Conservation (phyloP, 139 green algal genomes). For the Micractinium sp. region DNA sequence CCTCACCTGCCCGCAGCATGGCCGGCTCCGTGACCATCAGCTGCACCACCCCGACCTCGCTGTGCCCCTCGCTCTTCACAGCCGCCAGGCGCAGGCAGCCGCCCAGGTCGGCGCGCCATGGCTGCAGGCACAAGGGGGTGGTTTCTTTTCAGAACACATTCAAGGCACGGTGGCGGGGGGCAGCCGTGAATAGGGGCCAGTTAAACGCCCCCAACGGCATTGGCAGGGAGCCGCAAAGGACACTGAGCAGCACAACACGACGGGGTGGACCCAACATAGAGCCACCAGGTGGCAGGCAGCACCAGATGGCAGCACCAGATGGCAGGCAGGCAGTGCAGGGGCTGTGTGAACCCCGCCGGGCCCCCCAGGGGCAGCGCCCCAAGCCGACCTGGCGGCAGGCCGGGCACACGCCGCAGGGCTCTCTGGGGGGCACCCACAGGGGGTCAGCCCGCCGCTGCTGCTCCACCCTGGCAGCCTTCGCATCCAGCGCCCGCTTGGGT, state of each 20-base stretch:
- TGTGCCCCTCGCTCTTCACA: not conserved
- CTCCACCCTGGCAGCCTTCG: not conserved
- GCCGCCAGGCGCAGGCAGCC: conserved; percentile 5
- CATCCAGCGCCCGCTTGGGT: not conserved
- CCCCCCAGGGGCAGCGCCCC: no score
- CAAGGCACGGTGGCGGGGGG: no score
- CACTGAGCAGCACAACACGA: not conserved
- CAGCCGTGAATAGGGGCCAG: no score
- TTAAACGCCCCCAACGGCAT: not conserved
- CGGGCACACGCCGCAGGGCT: conserved; percentile 21
- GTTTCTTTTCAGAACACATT: no score
- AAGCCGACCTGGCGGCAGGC: conserved; percentile 24
- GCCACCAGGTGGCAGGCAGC: not conserved
- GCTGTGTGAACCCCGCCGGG: no score
- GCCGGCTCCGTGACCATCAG: not conserved
- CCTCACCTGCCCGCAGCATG: no score
- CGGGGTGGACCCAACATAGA: not conserved
- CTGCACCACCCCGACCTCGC: not conserved
- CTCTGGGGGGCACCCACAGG: not conserved
- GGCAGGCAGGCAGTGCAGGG: no score
- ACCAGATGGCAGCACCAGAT: not conserved
- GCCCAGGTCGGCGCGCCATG: conserved; percentile 16
- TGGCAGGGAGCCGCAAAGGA: no score
- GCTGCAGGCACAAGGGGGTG: not conserved
- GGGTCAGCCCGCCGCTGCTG: not conserved